Base-by-base conservation (phyloP, 192 early-diverging fungal species). In the Coemansia sp. region DNA sequence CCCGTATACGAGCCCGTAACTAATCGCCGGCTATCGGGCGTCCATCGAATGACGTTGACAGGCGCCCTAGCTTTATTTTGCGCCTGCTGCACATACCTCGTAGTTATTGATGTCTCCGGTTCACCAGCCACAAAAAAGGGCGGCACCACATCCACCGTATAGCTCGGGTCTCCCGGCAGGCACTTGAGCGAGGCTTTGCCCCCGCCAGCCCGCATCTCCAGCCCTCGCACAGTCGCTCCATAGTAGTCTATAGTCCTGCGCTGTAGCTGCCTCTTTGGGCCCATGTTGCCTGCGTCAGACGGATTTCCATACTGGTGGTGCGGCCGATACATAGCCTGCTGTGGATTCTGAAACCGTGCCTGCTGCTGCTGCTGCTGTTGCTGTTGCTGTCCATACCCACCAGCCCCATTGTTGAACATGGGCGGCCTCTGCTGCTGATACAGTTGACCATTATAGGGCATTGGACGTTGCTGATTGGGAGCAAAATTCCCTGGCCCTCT, bases 201-300 rank as follows among this genome's bases (percentile, higher is more conserved):
- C 3, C 77, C 69, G 0, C 65, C 67, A 5, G 62, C 9, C n/a
- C 62, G 61, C 13, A 67, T 38, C 45, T 84, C 93, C 42, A 91
- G 76, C 63, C 90, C 90, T 61, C 89, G 85, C 40, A 89, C 87
- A 11, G 95, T 85, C 24, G 90, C 86, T 18, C 92, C 85, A 65
- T 95, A 93, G 74, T 93, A 95, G 77, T 99, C 97, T 16, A 99
- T 91, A 0, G 97, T 99, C 10, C 91, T 85, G 48, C 97, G 83
- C 77, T 97, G 93, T 65, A 96, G 90, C 11, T 92, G 93, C 72
- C 93, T 92, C 58, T 95, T 85, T 74, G 94, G 87, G 16, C 88
- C 87, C 69, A 92, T 94, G 63, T 88, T 90, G 60, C 89, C 87
- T 21, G 45, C 60, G n/a, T 60, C 69, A 2, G 43, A 14, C 48